Conservation (phyloP, 768 basidiomycete species). For the Rickenella mellea region DNA sequence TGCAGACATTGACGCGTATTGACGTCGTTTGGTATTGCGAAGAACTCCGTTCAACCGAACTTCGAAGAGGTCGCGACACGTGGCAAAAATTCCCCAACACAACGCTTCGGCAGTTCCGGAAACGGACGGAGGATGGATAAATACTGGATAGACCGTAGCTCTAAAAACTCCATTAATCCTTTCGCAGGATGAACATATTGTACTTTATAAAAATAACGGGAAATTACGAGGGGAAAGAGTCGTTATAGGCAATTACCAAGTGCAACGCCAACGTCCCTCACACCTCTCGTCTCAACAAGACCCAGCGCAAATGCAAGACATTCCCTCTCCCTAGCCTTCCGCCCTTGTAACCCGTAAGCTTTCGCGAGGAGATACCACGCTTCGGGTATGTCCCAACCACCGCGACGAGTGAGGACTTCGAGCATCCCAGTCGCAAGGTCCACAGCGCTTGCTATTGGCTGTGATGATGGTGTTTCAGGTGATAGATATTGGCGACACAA, state of each 20-base stretch:
- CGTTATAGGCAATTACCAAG: slow-evolving; percentile 56
- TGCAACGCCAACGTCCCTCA: slow-evolving; percentile 54
- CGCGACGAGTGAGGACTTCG: slow-evolving; percentile 63
- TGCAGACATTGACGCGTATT: too few relatives aligned
- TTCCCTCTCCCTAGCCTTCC: slow-evolving; percentile 64
- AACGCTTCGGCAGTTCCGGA: too few relatives aligned
- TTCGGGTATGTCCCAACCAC: slow-evolving; percentile 87
- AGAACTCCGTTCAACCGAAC: too few relatives aligned
- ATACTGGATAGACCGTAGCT: too few relatives aligned
- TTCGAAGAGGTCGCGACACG: too few relatives aligned
- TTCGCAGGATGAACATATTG: too few relatives aligned
- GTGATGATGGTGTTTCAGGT: slow-evolving; percentile 9
- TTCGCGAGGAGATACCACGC: slow-evolving; percentile 91
- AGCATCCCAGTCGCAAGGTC: slow-evolving; percentile 82
- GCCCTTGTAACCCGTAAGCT: slow-evolving; percentile 65
- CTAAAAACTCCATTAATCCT: too few relatives aligned
- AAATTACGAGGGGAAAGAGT: too few relatives aligned
- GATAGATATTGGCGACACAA: slow-evolving; percentile 67
- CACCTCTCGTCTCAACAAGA: slow-evolving; percentile 49
- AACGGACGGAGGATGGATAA: too few relatives aligned
- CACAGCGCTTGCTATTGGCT: slow-evolving; percentile 20
- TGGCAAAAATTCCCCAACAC: too few relatives aligned
- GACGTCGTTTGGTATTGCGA: too few relatives aligned
- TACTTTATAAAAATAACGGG: too few relatives aligned
- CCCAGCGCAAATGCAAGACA: slow-evolving; percentile 62